These are phyloP conservation scores for Laguncularia racemosa DNA, from an alignment of 345 rosid species.

Conservation along the genomic window DNA sequence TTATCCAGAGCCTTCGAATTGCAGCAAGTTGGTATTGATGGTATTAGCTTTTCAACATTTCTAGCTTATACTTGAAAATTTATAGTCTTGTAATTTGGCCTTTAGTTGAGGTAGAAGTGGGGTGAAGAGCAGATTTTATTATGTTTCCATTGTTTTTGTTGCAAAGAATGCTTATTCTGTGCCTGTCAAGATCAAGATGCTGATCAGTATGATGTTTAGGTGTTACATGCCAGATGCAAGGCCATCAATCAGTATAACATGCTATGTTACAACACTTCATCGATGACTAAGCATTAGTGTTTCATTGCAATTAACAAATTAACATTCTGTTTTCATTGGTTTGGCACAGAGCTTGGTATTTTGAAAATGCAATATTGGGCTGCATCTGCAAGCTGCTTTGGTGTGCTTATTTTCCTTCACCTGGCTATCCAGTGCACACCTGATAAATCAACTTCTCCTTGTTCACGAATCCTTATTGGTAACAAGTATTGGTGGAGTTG, in stretches of 20 bases:
- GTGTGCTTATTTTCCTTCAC: constrained; percentile 57
- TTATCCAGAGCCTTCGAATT: constrained; percentile 51
- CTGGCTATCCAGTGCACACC: constrained; percentile 23
- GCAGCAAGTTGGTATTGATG: constrained; percentile 44
- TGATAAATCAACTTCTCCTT: constrained; percentile 7
- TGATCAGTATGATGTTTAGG: too few relatives aligned
- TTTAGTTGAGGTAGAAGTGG: background rate
- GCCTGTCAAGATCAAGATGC: too few relatives aligned
- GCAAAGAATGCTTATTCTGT: constrained; percentile 7
- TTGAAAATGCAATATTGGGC: constrained; percentile 80
- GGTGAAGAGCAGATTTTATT: too few relatives aligned
- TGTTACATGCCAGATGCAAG: too few relatives aligned
- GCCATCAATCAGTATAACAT: background rate
- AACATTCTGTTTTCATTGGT: constrained; percentile 5
- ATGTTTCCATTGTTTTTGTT: background rate
- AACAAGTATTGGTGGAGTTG: constrained; percentile 39
- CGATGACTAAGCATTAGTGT: background rate
- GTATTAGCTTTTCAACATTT: constrained; percentile 16
- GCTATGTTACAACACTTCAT: background rate
- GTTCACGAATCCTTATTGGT: constrained; percentile 26
- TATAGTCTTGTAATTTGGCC: background rate
- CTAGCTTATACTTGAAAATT: too few relatives aligned
- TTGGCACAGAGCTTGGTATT: constrained; percentile 48
- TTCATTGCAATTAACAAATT: background rate
- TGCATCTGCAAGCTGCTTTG: constrained; percentile 50